Evolutionary conservation across 805 yeast species (phyloP), one percentile per base, ranked within the genome.

Genomic region (Saturnispora serradocipensis): DNA sequence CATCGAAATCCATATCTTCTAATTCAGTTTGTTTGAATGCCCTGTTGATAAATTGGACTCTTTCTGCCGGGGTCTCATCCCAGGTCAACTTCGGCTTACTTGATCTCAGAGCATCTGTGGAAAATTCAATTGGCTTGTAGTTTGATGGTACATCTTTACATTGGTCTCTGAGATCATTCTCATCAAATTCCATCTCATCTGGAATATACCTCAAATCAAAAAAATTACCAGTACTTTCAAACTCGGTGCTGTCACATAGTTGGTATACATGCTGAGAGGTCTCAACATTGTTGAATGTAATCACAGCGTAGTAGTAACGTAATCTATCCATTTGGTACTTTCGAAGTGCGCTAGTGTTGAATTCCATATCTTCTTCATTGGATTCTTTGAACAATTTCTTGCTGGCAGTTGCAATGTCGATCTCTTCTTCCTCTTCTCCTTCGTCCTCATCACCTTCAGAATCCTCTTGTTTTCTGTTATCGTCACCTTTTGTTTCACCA

Each of bases 61-160:
- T 79, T 61, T 89, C 97, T 53, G 82, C 84, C 6, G 99, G 98
- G 0, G 98, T 95, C 70, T 91, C 98, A 67, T 93, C 99, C 99
- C 99, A 93, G 0, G 98, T 90, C 58, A 93, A 74, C 66, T 88
- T 90, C 47, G 93, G 99, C 62, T 90, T 93, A 15, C 98, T 90
- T 64, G 89, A 96, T 65, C 93, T 97, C 54, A 93, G 74, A 0
- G 99, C 99, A 69, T 88, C 97, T 3, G 99, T 93, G 30, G 87
- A 86, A 67, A 93, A 93, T 22, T 70, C 65, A 50, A 73, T 73
- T 18, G 99, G 99, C 58, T 80, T 82, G 67, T 93, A 93, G 46
- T 78, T 78, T 2, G 81, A 69, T 6, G 98, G 96, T 8, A 89
- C 71, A 55, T 78, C 78, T 22, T 71, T 69, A 69, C 97, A 88